These are phyloP conservation scores for Candolleomyces aberdarensis DNA, from an alignment of 768 basidiomycete genomes.

Conservation along the genomic window DNA sequence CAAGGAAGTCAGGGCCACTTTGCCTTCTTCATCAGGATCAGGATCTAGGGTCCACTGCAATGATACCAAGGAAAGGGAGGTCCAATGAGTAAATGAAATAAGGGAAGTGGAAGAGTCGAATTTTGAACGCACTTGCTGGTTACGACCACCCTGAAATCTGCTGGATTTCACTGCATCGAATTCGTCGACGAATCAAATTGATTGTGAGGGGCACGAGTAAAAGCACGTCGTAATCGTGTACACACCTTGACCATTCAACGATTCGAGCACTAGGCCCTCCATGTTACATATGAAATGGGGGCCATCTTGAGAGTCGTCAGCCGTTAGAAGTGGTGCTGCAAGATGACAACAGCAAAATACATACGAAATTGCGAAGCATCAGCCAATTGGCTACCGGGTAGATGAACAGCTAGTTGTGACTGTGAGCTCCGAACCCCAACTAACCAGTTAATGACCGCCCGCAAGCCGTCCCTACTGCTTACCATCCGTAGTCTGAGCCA, in stretches of 20 bases:
- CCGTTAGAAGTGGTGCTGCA: no score
- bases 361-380: no score
- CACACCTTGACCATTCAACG: background rate
- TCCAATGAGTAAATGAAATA: background rate
- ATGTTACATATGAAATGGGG: background rate
- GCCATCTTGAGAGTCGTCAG: background rate
- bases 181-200: background rate
- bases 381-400: no score
- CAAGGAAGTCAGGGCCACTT: no score
- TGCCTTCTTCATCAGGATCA: background rate
- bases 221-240: background rate
- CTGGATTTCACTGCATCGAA: background rate
- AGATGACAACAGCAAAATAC: no score
- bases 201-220: background rate
- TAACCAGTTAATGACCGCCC: no score
- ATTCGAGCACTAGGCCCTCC: background rate
- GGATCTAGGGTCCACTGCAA: no score
- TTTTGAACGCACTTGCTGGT: background rate
- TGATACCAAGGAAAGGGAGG: background rate
- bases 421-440: no score
- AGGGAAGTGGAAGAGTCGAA: background rate
- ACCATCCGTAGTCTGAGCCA: no score
- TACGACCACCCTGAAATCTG: background rate
- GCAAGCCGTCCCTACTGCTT: no score
- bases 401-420: no score